Percentiles rank a stretch among this genome's conserved stretches.
These are phyloP conservation scores for Mycena galericulata DNA, from an alignment of 768 basidiomycete species.

Conservation along the genomic window DNA sequence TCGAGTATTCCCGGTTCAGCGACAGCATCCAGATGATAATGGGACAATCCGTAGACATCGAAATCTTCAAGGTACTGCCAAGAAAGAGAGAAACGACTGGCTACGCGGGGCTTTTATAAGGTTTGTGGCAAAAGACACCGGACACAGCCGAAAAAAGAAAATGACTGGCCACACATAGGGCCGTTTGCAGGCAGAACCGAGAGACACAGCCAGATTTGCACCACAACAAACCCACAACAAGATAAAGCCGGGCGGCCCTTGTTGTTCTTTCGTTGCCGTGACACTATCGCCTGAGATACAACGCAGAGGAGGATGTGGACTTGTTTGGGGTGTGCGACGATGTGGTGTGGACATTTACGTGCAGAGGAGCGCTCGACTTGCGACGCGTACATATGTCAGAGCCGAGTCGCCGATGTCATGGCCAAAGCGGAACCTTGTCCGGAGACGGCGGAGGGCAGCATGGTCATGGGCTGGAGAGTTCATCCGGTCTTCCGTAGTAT, in stretches of 20 bases:
- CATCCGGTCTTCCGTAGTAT: too few relatives aligned
- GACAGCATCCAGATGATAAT: constrained; percentile 21
- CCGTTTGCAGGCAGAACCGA: not conserved
- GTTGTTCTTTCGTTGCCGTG: not conserved
- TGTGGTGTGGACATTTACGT: too few relatives aligned
- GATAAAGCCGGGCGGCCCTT: not conserved
- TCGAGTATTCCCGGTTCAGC: constrained; percentile 13
- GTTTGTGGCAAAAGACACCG: too few relatives aligned
- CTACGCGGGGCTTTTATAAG: not conserved
- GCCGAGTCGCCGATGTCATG: too few relatives aligned
- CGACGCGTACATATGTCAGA: too few relatives aligned
- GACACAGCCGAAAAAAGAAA: not conserved
- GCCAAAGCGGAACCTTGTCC: too few relatives aligned
- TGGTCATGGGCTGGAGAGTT: too few relatives aligned
- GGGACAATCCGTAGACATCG: not conserved
- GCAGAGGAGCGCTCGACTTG: too few relatives aligned
- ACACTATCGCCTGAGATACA: not conserved
- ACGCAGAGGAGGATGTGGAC: not conserved
- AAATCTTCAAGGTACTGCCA: not conserved
- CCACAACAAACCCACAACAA: not conserved
- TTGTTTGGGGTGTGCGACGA: not conserved
- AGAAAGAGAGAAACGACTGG: not conserved
- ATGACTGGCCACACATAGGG: not conserved
- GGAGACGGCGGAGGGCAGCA: too few relatives aligned
- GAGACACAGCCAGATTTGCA: not conserved